These are phyloP conservation scores for Otatea glauca DNA, from an alignment of 176 grass and related monocot genomes.

Conservation along the genomic window DNA sequence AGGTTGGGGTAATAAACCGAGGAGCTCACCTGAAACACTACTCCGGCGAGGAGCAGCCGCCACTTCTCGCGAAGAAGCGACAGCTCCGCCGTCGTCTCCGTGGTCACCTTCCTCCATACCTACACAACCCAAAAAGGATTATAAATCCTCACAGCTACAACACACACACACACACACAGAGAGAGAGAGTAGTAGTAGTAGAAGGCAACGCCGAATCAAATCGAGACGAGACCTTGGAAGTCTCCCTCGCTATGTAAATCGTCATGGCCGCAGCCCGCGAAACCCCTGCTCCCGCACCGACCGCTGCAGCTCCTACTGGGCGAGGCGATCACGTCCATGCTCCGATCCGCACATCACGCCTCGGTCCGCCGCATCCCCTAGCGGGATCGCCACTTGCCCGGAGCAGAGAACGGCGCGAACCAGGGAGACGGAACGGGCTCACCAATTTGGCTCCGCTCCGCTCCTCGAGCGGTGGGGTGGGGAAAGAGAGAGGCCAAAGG, in stretches of 20 bases:
- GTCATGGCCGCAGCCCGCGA: slow-evolving; percentile 54
- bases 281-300: slow-evolving; percentile 11
- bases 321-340: slow-evolving; percentile 66
- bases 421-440: background rate
- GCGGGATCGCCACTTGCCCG: slow-evolving; percentile 31
- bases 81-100: slow-evolving; percentile 70
- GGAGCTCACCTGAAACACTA: slow-evolving; percentile 79
- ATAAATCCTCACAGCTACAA: background rate
- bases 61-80: slow-evolving; percentile 87
- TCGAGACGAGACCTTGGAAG: slow-evolving; percentile 68
- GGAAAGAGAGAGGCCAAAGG: background rate
- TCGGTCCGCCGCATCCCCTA: slow-evolving; percentile 21
- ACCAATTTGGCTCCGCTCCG: slow-evolving; percentile 23
- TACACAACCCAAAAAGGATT: slow-evolving; percentile 24
- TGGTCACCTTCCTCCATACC: slow-evolving; percentile 80
- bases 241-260: slow-evolving; percentile 88
- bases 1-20: background rate
- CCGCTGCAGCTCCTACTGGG: slow-evolving; percentile 41
- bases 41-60: slow-evolving; percentile 69
- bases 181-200: background rate
- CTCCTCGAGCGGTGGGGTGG: background rate
- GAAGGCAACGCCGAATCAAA: slow-evolving; percentile 22
- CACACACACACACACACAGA: background rate
- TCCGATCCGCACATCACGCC: slow-evolving; percentile 69
- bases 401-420: slow-evolving; percentile 9